These are phyloP conservation scores for Pleoardoris graminearum DNA, from an alignment of 2,329 filamentous ascomycete genomes.

Conservation along the genomic window DNA sequence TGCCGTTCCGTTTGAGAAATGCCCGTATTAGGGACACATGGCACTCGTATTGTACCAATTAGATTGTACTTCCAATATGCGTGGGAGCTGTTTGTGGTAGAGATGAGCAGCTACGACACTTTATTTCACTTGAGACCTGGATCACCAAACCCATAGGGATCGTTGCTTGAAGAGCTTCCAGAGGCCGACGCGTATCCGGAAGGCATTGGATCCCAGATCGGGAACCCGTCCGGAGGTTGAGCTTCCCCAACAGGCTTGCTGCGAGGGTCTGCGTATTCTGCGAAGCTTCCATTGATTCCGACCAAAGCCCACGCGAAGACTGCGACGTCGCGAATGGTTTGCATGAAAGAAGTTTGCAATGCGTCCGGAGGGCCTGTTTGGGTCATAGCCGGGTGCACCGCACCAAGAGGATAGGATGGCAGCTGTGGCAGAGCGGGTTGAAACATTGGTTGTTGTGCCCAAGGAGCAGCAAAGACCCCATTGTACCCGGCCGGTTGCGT, in stretches of 20 bases:
- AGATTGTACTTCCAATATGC: neutral
- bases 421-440: slow-evolving; percentile 46
- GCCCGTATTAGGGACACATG: neutral
- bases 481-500: slow-evolving; percentile 30
- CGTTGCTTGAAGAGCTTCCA: slow-evolving; percentile 37
- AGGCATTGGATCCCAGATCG: slow-evolving; percentile 58
- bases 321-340: slow-evolving; percentile 78
- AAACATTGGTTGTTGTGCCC: slow-evolving; percentile 69
- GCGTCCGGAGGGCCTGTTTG: slow-evolving; percentile 52
- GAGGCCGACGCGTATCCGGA: slow-evolving; percentile 42
- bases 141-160: slow-evolving; percentile 42
- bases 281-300: slow-evolving; percentile 77
- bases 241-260: slow-evolving; percentile 67
- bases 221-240: slow-evolving; percentile 63
- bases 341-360: slow-evolving; percentile 66
- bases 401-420: slow-evolving; percentile 41
- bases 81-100: neutral
- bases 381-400: slow-evolving; percentile 47
- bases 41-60: neutral
- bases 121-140: slow-evolving; percentile 34
- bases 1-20: slow-evolving; percentile 6
- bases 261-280: slow-evolving; percentile 57
- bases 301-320: slow-evolving; percentile 86
- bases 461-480: slow-evolving; percentile 78
- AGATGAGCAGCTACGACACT: neutral